phyloP scores from a whole-genome alignment of 345 rosid species.

The Turritis glabra region DNA sequence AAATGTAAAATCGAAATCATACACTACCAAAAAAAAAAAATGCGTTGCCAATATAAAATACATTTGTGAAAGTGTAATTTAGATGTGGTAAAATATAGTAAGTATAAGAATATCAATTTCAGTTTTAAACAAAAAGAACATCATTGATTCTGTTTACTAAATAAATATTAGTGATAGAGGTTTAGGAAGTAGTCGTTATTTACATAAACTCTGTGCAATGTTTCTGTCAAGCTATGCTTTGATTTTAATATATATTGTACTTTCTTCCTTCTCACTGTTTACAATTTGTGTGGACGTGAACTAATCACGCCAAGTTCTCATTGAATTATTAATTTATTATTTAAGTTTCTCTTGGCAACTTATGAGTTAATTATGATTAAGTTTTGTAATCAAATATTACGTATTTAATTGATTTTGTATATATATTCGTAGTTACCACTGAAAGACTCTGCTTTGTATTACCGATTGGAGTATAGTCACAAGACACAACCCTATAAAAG shows the following conservation, averaged over 20 bases:
- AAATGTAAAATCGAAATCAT: not conserved
- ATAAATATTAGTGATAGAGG: slow-evolving; percentile 1
- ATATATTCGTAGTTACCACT: not conserved
- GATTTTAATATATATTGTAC: slow-evolving; percentile 14
- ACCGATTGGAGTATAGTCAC: not conserved
- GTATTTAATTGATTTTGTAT: not conserved
- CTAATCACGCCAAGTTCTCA: slow-evolving; percentile 7
- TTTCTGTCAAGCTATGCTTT: slow-evolving; percentile 21
- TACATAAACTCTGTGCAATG: not conserved
- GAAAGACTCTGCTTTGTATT: not conserved
- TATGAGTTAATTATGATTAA: not conserved
- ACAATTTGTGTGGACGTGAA: slow-evolving; percentile 31
- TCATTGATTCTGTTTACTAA: not conserved
- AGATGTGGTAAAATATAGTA: not conserved
- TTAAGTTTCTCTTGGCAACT: too few relatives aligned
- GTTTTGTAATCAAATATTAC: slow-evolving; percentile 9
- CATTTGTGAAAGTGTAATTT: not conserved
- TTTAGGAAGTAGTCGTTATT: slow-evolving; percentile 39
- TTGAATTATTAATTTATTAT: not conserved
- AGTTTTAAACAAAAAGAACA: not conserved
- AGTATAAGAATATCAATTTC: not conserved
- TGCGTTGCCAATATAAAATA: not conserved
- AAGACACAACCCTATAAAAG: slow-evolving; percentile 27
- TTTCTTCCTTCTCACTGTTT: slow-evolving; percentile 28
- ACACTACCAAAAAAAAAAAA: not conserved